Evolutionary conservation across 2,329 filamentous ascomycete genomes (phyloP), one percentile per base, ranked within the genome.

Genomic region (Cercospora sp.): DNA sequence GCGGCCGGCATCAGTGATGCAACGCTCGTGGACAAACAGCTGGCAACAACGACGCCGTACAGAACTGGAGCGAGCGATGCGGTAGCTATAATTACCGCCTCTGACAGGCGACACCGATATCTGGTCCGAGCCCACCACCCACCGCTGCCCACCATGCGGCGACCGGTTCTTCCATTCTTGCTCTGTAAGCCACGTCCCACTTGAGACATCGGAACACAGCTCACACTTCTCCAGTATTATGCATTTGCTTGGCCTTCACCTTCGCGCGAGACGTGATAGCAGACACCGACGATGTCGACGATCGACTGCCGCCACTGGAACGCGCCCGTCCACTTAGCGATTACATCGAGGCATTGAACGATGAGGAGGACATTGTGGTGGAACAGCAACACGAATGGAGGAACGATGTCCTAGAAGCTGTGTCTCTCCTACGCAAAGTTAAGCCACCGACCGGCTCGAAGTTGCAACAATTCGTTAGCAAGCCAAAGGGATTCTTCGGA

Each of bases 401-500:
- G 30, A 61, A 24, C 9, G 69, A 70, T 34, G 72, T 80, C 65
- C 64, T 79, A 71, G 75, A 85, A 70, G 82, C 82, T 8, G 77
- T 76, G 51, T 69, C 73, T 1, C 74, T 82, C 30, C 78, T 85
- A 6, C 78, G 75, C 61, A 81, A 80, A 71, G 80, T 83, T 63
- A 80, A 79, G 66, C 77, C 81, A 12, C 77, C 80, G 8, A 74
- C 77, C 10, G 75, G 78, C 30, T 78, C 80, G 73, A 72, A 81
- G 78, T 77, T 82, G 74, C 76, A 78, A 74, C 73, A 76, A 76
- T 73, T 78, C 74, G 74, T 74, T 45, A 73, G 77, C 67, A 87
- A 86, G 76, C 85, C 87, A 7, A 85, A 85, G 9, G 88, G 89
- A 32, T 75, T 90, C 37, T 68, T 89, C 5, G 86, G 85, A 45